phyloP scores from a whole-genome alignment of 208 protist species.

The Leptomonas pyrrhocoris region DNA sequence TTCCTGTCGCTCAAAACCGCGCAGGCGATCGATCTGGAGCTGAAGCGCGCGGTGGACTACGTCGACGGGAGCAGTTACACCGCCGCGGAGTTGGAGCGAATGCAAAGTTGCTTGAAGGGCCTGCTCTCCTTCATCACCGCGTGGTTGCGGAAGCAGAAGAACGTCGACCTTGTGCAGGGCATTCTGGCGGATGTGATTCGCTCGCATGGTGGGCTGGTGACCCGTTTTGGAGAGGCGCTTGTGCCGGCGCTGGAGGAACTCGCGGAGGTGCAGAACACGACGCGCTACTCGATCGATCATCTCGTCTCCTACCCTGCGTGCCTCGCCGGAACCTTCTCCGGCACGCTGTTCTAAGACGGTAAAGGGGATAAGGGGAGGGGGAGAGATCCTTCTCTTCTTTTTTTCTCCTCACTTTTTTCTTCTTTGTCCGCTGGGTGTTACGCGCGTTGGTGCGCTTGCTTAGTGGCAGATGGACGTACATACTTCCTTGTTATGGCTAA shows the following conservation, averaged over 20 bases:
- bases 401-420: background rate
- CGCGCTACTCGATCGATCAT: constrained; percentile 76
- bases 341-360: constrained; percentile 55
- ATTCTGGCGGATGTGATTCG: constrained; percentile 71
- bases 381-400: too few relatives aligned
- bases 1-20: constrained; percentile 54
- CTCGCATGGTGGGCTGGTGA: constrained; percentile 69
- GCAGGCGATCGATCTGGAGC: constrained; percentile 77
- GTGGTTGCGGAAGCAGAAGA: constrained; percentile 61
- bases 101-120: constrained; percentile 49
- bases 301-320: constrained; percentile 73
- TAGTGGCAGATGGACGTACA: too few relatives aligned
- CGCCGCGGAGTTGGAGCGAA: constrained; percentile 55
- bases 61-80: constrained; percentile 71
- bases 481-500: too few relatives aligned
- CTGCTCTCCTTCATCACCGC: constrained; percentile 60
- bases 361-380: too few relatives aligned
- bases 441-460: too few relatives aligned
- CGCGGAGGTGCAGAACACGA: constrained; percentile 61
- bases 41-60: constrained; percentile 75
- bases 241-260: constrained; percentile 51
- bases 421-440: too few relatives aligned
- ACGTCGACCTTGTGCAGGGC: constrained; percentile 83
- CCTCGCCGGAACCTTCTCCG: constrained; percentile 67
- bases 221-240: constrained; percentile 53